Base-by-base conservation (phyloP, 108 stramenopile species). In the Pseudonitzschia multiseries region DNA sequence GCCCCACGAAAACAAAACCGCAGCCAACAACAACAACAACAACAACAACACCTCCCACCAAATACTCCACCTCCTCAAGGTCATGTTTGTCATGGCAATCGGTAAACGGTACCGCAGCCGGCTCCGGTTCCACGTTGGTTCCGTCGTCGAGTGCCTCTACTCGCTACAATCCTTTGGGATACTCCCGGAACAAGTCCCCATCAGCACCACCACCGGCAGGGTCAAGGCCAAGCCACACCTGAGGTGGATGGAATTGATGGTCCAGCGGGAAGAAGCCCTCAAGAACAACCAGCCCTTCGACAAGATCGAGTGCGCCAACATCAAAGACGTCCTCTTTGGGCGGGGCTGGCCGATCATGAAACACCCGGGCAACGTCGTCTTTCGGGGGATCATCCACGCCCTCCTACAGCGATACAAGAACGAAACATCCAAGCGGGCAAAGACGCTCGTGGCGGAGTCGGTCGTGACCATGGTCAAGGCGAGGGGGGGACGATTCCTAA, bases 301-400 rank as follows among this genome's bases (percentile, higher is more conserved):
- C 20, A 41, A 43, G 46, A 68, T 63, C 40, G 62, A 63, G n/a
- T 63, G 62, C 62, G 26, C 62, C 65, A 46, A 2, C 20, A 27
- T 61, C 29, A 54, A 57, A 3, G 79, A 80, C 46, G 69, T 80
- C 14, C 31, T 80, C 4, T 75, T 70, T 50, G 79, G 79, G 0
- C 59, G 79, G 41, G 79, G 79, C 3, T 51, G 70, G 40, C 70
- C 69, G 20, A 65, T 80, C 27, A 59, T 68, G 60, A 43, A 46
- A 29, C 79, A 80, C 59, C 64, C 72, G 21, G 79, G 79, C 8
- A 80, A 80, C 66, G 65, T 71, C 2, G 2, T 48, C n/a, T 71
- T 79, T n/a, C 62, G 64, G 29, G 43, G 33, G 24, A 32, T 64
- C 0, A 28, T 76, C 52, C 48, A 76, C 21, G 57, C 68, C 8